Evolutionary conservation across 257 asterid genomes (phyloP).

Genomic region (Fraxinus quadrangulata): DNA sequence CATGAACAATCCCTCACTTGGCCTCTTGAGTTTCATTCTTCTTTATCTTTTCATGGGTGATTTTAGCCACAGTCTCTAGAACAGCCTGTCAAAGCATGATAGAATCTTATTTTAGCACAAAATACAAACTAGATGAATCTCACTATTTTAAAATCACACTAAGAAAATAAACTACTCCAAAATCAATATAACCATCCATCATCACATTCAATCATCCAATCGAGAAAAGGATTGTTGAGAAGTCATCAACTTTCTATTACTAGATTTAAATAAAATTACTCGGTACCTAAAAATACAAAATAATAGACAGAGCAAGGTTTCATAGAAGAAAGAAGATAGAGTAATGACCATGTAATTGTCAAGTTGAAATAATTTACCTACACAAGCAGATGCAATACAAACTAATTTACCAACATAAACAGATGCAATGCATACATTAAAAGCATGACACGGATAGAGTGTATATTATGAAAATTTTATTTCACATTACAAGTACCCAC

Average conservation of each 20-base stretch:
- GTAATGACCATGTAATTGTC: neutral
- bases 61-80: slow-evolving; percentile 85
- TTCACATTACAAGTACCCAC: neutral
- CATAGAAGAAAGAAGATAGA: neutral
- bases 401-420: neutral
- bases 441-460: neutral
- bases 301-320: neutral
- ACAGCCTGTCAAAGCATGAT: slow-evolving; percentile 62
- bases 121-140: neutral
- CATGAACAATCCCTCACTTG: slow-evolving; percentile 52
- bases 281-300: neutral
- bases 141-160: neutral
- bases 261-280: neutral
- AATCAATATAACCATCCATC: neutral
- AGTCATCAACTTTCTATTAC: slow-evolving; percentile 5
- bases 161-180: slow-evolving; percentile 5
- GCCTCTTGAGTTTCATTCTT: slow-evolving; percentile 76
- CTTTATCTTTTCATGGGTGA: slow-evolving; percentile 79
- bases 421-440: neutral
- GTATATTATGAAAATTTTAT: neutral
- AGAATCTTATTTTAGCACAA: slow-evolving; percentile 22
- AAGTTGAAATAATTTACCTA: neutral
- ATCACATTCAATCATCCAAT: neutral
- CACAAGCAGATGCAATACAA: neutral
- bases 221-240: slow-evolving; percentile 1